Conservation (phyloP, 768 basidiomycete genomes). For the Scleroderma citrinum region DNA sequence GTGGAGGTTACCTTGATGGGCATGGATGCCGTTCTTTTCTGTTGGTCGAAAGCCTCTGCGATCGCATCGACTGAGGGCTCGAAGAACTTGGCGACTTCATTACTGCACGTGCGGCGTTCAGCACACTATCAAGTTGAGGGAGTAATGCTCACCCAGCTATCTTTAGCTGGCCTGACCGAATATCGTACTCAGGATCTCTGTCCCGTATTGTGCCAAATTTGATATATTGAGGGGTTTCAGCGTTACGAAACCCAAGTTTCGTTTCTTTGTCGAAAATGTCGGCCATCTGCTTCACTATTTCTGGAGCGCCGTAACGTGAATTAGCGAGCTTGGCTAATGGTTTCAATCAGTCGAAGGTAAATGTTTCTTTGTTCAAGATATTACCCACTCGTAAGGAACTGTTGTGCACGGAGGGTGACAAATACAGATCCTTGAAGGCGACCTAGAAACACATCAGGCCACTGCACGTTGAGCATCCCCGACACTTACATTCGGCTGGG, state of each 20-base stretch:
- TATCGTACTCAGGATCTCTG: conserved; percentile 34
- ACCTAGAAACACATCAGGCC: conserved; percentile 25
- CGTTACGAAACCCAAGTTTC: conserved; percentile 39
- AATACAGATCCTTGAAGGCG: conserved; percentile 47
- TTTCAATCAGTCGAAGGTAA: neutral
- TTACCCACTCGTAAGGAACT: conserved; percentile 34
- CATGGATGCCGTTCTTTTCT: conserved; percentile 16
- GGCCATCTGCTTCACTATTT: conserved; percentile 38
- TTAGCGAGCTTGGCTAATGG: conserved; percentile 34
- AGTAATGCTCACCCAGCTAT: conserved; percentile 24
- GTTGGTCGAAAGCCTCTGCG: conserved; percentile 28
- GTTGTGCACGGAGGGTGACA: conserved; percentile 40
- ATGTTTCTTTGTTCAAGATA: neutral
- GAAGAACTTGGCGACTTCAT: conserved; percentile 35
- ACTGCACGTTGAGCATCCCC: neutral
- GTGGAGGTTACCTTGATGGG: conserved; percentile 19
- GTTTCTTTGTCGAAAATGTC: conserved; percentile 41
- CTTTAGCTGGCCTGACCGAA: conserved; percentile 43
- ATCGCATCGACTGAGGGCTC: conserved; percentile 35
- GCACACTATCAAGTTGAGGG: neutral
- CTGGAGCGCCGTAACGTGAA: conserved; percentile 33
- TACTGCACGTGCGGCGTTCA: conserved; percentile 13
- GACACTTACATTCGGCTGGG: conserved; percentile 35
- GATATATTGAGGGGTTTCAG: conserved; percentile 37
- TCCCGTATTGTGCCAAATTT: conserved; percentile 41